Conservation (phyloP, 768 basidiomycete species). For the Tephrocybe sp. region DNA sequence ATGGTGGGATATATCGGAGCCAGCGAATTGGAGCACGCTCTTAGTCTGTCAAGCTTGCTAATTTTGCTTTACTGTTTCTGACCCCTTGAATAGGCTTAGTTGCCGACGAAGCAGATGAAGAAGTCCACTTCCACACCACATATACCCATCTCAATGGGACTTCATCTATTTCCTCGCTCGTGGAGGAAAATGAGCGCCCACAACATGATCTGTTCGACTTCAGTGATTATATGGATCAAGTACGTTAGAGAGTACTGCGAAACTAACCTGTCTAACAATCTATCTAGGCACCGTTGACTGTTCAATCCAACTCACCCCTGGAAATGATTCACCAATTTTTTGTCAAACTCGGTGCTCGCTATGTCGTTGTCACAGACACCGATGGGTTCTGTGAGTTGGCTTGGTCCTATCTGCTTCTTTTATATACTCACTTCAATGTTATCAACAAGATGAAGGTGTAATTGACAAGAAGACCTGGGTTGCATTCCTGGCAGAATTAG, state of each 20-base stretch:
- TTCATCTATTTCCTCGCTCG: slow-evolving; percentile 63
- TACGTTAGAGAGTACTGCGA: slow-evolving; percentile 26
- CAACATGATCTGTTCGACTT: slow-evolving; percentile 70
- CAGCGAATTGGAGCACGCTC: slow-evolving; percentile 92
- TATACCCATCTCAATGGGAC: slow-evolving; percentile 42
- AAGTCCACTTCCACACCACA: slow-evolving; percentile 62
- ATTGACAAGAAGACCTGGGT: slow-evolving; percentile 97
- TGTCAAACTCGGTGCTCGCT: slow-evolving; percentile 89
- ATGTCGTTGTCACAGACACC: slow-evolving; percentile 80
- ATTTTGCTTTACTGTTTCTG: slow-evolving; percentile 1
- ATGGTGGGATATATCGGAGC: slow-evolving; percentile 90
- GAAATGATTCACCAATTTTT: slow-evolving; percentile 94
- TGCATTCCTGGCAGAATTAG: slow-evolving; percentile 76
- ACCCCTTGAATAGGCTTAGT: slow-evolving; percentile 55
- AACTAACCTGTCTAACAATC: not conserved
- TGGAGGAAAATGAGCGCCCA: slow-evolving; percentile 35
- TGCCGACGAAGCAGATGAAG: slow-evolving; percentile 68
- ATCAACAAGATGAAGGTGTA: slow-evolving; percentile 72
- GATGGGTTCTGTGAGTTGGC: slow-evolving; percentile 75
- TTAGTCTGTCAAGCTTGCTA: slow-evolving; percentile 69
- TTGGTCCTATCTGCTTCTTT: not conserved
- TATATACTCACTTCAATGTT: not conserved
- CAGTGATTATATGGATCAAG: slow-evolving; percentile 89
- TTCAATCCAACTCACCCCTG: slow-evolving; percentile 82
- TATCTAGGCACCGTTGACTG: slow-evolving; percentile 78